Base-by-base conservation (phyloP, 306 rosid species). In the Cercis canadensis region DNA sequence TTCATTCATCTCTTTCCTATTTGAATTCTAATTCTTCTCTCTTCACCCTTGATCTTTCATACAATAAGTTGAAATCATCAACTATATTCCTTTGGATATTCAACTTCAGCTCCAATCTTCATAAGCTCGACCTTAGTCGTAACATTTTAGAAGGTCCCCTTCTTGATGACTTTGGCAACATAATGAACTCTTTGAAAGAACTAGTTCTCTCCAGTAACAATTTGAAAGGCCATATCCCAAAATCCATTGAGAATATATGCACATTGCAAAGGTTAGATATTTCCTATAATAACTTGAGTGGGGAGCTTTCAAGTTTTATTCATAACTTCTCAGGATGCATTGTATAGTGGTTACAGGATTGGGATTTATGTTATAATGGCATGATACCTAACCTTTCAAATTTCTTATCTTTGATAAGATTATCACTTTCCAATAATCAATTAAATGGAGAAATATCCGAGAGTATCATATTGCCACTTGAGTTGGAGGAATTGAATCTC, bases 81-180 rank as follows among this genome's bases (percentile, higher is more conserved):
- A 4, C 10, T 5, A 44, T 57, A 57, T 57, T 70, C 15, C 6
- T 44, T 0, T 70, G 37, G 57, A 7, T 57, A 4, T 70, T 18
- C 24, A 70, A 33, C 21, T 70, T 45, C n/a, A n/a, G n/a, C n/a
- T n/a, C n/a, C n/a, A n/a, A n/a, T 67, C 75, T 55, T 24, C 68
- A 6, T 18, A 11, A 2, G 3, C 63, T 71, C n/a, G 0, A 0
- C 37, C 69, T 70, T 14, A 0, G 0, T 0, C 0, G 0, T 0
- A 76, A 68, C 44, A 17, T 18, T 21, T 62, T 76, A 32, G 40
- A 15, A 44, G 57, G 70, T 12, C 49, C 64, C 2, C 60, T 68
- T 68, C 80, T 75, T 15, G 0, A 51, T 40, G 12, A 0, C 17
- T 61, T 68, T 61, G 70, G 47, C 3, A 68, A 43, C 29, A 36